Evolutionary conservation across 805 yeast species (phyloP), one percentile per base, ranked within the genome.

Genomic region (Candida chauliodis): DNA sequence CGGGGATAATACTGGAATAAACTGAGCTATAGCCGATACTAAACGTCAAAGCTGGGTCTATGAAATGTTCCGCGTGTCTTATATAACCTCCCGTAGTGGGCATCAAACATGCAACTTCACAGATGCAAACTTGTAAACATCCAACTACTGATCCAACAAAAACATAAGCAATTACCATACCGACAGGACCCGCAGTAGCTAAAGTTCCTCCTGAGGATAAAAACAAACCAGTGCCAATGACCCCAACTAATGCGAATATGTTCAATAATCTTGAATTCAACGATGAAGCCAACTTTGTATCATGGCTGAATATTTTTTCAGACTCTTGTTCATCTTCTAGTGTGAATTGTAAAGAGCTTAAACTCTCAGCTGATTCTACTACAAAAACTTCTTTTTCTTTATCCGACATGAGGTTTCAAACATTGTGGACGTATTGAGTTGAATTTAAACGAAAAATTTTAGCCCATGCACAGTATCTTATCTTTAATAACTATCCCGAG

Each of bases 131-230:
- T 38, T 71, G 66, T 40, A 61, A 65, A 26, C 62, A 36, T 35
- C 72, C 71, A 11, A 56, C 60, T 10, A 53, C 63, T 5, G 53
- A 43, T 17, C 79, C 81, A 41, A 77, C 66, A 38, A 77, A 52
- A 7, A 63, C 44, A 45, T 70, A 78, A 35, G 75, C 68, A 30
- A 78, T 58, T 30, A 78, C 55, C 50, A 76, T 55, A 2, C 79
- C 67, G 4, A 73, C 76, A 11, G 47, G 48, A 8, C 57, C 56
- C 19, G 76, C 78, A 9, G 45, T 57, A 21, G 66, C 62, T 36
- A 78, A 59, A 9, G 79, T 64, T 29, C 65, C 66, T 14, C 81
- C 80, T 1, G 76, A 62, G 25, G 79, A 75, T 25, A 9, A 15
- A 15, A 29, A 29, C 23, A 79, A 59, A 49, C 84, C 84, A 19